Evolutionary conservation across 805 yeast species (phyloP).

Genomic region (Saccharomycopsis sp.): DNA sequence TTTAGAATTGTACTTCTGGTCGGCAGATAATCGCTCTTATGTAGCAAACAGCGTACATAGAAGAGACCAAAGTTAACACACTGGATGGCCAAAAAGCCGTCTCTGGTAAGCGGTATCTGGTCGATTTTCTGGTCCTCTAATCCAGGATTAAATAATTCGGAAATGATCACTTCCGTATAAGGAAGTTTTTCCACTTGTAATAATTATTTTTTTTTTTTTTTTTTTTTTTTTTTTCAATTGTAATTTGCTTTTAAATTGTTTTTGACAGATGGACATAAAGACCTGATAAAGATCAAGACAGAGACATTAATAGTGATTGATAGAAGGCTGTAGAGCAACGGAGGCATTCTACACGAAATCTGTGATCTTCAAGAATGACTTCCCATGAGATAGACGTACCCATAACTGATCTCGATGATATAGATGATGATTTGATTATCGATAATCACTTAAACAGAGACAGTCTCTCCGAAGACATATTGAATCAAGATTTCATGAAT

Average conservation of each 20-base stretch:
- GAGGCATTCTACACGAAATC: neutral
- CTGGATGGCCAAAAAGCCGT: no score
- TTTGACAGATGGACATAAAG: neutral
- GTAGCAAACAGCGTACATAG: no score
- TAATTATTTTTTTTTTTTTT: neutral
- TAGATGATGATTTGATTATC: constrained; percentile 30
- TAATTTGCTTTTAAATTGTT: neutral
- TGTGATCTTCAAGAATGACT: constrained; percentile 1
- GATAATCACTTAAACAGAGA: constrained; percentile 22
- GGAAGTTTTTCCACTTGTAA: constrained; percentile 9
- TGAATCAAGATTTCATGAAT: constrained; percentile 13
- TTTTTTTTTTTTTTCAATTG: neutral
- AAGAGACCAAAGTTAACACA: no score
- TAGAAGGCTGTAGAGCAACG: neutral
- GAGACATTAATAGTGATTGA: neutral
- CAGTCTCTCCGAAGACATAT: constrained; percentile 19
- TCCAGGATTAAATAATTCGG: no score
- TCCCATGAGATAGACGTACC: constrained; percentile 45
- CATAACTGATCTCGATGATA: constrained; percentile 44
- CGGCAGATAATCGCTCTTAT: no score
- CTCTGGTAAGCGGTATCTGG: no score
- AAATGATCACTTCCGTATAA: no score
- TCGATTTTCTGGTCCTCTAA: no score
- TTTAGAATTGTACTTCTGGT: no score
- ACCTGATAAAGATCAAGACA: neutral